These are phyloP conservation scores for Skeletonema costatum DNA, from an alignment of 108 stramenopile genomes.

Conservation along the genomic window DNA sequence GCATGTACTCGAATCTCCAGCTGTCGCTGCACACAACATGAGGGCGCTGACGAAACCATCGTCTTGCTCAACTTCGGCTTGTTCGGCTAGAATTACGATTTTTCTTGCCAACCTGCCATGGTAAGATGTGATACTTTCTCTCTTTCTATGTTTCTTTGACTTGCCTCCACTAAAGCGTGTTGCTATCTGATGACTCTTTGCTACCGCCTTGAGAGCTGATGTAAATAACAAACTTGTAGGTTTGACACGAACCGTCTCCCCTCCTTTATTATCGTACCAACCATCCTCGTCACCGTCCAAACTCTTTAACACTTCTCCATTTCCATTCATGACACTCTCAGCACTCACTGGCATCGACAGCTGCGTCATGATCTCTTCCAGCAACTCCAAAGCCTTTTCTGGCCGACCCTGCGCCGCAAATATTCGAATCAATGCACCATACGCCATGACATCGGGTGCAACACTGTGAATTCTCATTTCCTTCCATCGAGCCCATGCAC, in stretches of 20 bases:
- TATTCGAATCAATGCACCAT: constrained; percentile 78
- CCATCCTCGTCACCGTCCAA: constrained; percentile 45
- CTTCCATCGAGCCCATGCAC: constrained; percentile 83
- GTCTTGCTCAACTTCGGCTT: constrained; percentile 80
- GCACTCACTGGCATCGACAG: constrained; percentile 44
- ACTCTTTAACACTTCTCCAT: constrained; percentile 35
- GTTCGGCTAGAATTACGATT: constrained; percentile 79
- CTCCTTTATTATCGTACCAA: constrained; percentile 41
- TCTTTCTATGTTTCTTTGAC: constrained; percentile 56
- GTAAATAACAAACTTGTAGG: constrained; percentile 86
- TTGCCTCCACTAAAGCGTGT: constrained; percentile 69
- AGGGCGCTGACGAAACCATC: constrained; percentile 82
- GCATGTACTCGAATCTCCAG: constrained; percentile 84
- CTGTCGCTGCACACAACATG: constrained; percentile 80
- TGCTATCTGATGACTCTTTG: constrained; percentile 74
- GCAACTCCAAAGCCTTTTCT: constrained; percentile 71
- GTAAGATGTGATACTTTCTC: constrained; percentile 71
- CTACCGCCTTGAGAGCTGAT: constrained; percentile 70
- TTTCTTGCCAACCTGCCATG: constrained; percentile 81
- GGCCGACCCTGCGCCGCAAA: constrained; percentile 78
- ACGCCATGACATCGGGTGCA: constrained; percentile 86
- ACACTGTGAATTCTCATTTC: constrained; percentile 81
- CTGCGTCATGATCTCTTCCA: constrained; percentile 74
- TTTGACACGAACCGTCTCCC: constrained; percentile 67
- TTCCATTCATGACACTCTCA: constrained; percentile 30